A percentile compares a stretch with the other conserved stretches of the same genome.
Conservation (phyloP, 106 monocot species). For the Phalaenopsis equestris region DNA sequence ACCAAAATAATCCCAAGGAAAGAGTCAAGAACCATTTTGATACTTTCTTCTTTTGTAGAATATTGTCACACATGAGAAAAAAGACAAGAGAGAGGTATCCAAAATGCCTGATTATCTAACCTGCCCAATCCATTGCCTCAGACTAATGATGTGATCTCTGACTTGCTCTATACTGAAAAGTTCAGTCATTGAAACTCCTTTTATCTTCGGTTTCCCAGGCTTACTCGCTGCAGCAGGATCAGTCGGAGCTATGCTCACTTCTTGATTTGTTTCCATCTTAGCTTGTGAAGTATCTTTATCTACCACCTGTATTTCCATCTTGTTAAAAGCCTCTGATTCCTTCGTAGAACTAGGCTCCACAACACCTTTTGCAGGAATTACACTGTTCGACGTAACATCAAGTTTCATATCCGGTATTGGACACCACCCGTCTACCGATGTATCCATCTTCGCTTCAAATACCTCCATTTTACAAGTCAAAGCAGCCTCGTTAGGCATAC, state of each 20-base stretch:
- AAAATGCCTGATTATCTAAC: constrained; percentile 25
- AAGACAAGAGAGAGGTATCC: background rate
- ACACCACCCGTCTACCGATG: constrained; percentile 13
- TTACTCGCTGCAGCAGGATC: constrained; percentile 55
- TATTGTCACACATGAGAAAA: background rate
- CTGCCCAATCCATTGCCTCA: constrained; percentile 98
- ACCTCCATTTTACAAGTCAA: constrained; percentile 24
- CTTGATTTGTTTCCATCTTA: constrained; percentile 48
- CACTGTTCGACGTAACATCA: constrained; percentile 19
- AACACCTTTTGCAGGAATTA: constrained; percentile 10
- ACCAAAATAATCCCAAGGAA: too few species aligned
- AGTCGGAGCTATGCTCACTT: constrained; percentile 21
- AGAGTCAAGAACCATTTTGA: too few species aligned
- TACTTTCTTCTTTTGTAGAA: too few species aligned
- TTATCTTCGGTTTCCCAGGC: constrained; percentile 97
- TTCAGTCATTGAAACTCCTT: constrained; percentile 94
- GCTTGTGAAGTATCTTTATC: constrained; percentile 34
- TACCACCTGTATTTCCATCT: constrained; percentile 39
- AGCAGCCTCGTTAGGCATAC: constrained; percentile 24
- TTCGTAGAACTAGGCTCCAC: constrained; percentile 14
- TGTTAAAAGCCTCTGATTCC: constrained; percentile 24
- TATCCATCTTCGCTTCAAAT: constrained; percentile 42
- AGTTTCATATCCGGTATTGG: constrained; percentile 13
- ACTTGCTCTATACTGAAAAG: constrained; percentile 93
- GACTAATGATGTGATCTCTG: constrained; percentile 70